Base-by-base conservation (phyloP, 371 early-diverging fungal genomes). In the Mortierella sp. region DNA sequence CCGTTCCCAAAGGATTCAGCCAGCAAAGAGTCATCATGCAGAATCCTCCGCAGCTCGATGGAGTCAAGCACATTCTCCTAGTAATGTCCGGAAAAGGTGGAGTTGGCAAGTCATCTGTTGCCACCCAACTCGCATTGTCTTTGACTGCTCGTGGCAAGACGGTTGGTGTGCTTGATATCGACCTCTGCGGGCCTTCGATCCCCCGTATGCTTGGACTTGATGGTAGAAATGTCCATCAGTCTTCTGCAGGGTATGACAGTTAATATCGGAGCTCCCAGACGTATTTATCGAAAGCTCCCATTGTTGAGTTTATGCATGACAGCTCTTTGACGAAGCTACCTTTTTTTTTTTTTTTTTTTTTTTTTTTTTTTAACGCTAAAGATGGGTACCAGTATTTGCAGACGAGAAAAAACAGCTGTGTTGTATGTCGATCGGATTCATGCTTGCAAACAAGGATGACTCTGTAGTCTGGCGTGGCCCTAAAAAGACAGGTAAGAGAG, bases 391-490 rank as follows among this genome's bases (percentile, higher is more conserved):
- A 5, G 96, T 96, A 9, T 96, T 87, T 68, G 96, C 94, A 0
- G 92, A 92, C 70, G 87, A 93, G 62, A 90, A 89, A 72, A 85
- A 87, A 66, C 86, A 72, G 48, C 77, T 88, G 64, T 92, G 82
- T 83, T 97, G 91, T 84, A 93, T 83, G 90, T 89, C 90, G n/a
- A 95, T 98, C 65, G 95, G 94, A 52, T 95, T 95, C 72, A 84
- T 98, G 80, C 86, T 98, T 55, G 88, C 84, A 64, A 87, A 85
- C 57, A 89, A 90, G 67, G 91, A 92, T 66, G 94, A 94, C 68
- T 93, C 98, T 14, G 94, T 99, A 9, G 95, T 97, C 30, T 99
- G 99, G 99, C 86, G 97, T 72, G 98, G 97, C 12, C 95, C 95
- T n/a, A 96, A 96, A 68, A 96, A 97, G 84, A 90, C 87, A 75